Evolutionary conservation across 495 filamentous ascomycete species (phyloP), one percentile per base, ranked within the genome.

Genomic region (Podospora comata): DNA sequence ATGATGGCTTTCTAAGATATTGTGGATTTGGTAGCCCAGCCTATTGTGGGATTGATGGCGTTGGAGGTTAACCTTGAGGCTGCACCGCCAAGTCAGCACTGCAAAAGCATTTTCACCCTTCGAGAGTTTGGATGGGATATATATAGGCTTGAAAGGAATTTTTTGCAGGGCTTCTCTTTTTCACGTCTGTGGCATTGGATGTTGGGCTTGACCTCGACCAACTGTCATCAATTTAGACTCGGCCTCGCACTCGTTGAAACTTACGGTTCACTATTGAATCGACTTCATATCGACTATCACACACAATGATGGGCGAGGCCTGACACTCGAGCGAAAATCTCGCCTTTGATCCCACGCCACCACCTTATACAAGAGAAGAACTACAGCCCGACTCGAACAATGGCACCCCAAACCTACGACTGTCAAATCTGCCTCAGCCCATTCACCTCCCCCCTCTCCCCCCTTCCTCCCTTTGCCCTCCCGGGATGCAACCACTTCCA

Each of bases 361-460:
- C 44, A 58, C n/a, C 18, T 23, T 23, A 23, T 2, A 1, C 23
- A 23, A 23, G 23, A 23, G 23, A 23, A 23, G 4, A 57, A 57
- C 54, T 57, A 57, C 54, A 57, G 28, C 9, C 2, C 48, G 23
- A 23, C 23, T 23, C 23, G 23, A 2, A 26, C 34, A 23, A 48
- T 58, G 54, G n/a, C n/a, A 15, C 27, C 27, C 23, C 16, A 48
- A 68, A 19, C n/a, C 19, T 26, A 32, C 20, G 60, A 60, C 28
- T 70, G 68, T 61, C 28, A 48, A 1, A 70, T 70, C 65, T 70
- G 68, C 65, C 66, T 56, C 26, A 60, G 55, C 4, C 32, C 65
- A 11, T 48, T 70, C 23, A 9, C 5, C n/a, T 11, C 55, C 65
- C 11, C 56, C 44, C 28, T 23, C 20, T 18, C 27, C 0, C 54